These are phyloP conservation scores for Sarcocystis neurona DNA, from an alignment of 169 alveolate species.

Conservation along the genomic window DNA sequence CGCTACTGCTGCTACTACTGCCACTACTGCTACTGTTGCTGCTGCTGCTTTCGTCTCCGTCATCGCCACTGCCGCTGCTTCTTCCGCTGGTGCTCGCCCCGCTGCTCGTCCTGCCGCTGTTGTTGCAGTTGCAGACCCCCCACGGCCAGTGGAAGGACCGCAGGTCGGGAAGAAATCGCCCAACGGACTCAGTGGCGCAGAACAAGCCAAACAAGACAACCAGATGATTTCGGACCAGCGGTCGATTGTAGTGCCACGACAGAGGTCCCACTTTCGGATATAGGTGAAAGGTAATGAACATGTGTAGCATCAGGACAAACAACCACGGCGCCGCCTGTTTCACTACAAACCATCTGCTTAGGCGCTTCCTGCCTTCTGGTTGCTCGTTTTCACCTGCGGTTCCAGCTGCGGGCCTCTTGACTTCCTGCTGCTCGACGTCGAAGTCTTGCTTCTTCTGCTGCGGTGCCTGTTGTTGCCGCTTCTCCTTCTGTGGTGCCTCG, in stretches of 20 bases:
- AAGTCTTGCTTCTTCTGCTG: too few relatives aligned
- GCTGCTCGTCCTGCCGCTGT: background rate
- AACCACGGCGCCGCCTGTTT: conserved; percentile 20
- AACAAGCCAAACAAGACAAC: conserved; percentile 31
- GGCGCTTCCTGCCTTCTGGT: too few relatives aligned
- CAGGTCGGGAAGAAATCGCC: conserved; percentile 27
- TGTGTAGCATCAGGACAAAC: background rate
- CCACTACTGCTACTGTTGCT: background rate
- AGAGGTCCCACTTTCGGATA: conserved; percentile 46
- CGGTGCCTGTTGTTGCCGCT: too few relatives aligned
- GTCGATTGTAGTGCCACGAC: conserved; percentile 6
- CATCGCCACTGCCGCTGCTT: too few relatives aligned
- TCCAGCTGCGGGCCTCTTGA: too few relatives aligned
- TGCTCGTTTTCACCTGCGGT: too few relatives aligned
- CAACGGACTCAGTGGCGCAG: conserved; percentile 8
- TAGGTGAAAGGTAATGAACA: conserved; percentile 31
- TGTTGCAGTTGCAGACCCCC: background rate
- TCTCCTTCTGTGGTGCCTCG: too few relatives aligned
- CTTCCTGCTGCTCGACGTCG: too few relatives aligned
- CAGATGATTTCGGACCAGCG: conserved; percentile 8
- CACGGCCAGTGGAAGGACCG: background rate
- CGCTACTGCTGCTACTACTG: background rate
- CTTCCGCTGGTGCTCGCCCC: background rate
- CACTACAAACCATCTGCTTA: too few relatives aligned
- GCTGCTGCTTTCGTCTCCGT: too few relatives aligned